phyloP scores from a whole-genome alignment of 768 basidiomycete species.

The Auriscalpium orientale region DNA sequence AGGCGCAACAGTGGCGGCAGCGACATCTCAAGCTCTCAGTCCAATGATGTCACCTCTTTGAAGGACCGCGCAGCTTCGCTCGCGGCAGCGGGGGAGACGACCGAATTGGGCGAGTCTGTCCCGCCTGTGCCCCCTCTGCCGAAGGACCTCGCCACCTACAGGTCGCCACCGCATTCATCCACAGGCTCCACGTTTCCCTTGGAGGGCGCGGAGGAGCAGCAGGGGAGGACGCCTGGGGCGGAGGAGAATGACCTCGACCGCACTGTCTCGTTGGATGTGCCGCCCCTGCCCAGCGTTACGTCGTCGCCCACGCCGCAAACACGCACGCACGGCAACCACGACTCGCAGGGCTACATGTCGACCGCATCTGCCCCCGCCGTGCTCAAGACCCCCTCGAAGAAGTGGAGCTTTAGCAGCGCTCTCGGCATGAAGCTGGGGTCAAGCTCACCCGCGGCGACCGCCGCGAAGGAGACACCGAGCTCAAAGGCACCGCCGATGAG shows the following conservation, averaged over 20 bases:
- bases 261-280: slow-evolving; percentile 45
- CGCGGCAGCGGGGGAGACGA: slow-evolving; percentile 48
- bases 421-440: slow-evolving; percentile 62
- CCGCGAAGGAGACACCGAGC: slow-evolving; percentile 34
- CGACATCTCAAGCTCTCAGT: slow-evolving; percentile 72
- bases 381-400: slow-evolving; percentile 84
- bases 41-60: slow-evolving; percentile 52
- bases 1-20: slow-evolving; percentile 81
- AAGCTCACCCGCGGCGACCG: slow-evolving; percentile 54
- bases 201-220: slow-evolving; percentile 30
- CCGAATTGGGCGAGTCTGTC: slow-evolving; percentile 54
- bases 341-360: slow-evolving; percentile 26
- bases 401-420: slow-evolving; percentile 91
- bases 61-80: slow-evolving; percentile 65
- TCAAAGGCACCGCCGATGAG: slow-evolving; percentile 48
- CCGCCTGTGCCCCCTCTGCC: slow-evolving; percentile 92
- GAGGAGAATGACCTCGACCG: slow-evolving; percentile 44
- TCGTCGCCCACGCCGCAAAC: slow-evolving; percentile 21
- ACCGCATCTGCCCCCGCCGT: slow-evolving; percentile 39
- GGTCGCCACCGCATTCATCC: slow-evolving; percentile 60
- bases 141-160: slow-evolving; percentile 77
- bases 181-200: slow-evolving; percentile 43
- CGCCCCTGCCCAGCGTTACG: slow-evolving; percentile 27
- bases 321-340: slow-evolving; percentile 17
- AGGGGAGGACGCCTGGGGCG: slow-evolving; percentile 23